Evolutionary conservation across 192 early-diverging fungal genomes (phyloP).

Genomic region (Chytriomyces confervae): DNA sequence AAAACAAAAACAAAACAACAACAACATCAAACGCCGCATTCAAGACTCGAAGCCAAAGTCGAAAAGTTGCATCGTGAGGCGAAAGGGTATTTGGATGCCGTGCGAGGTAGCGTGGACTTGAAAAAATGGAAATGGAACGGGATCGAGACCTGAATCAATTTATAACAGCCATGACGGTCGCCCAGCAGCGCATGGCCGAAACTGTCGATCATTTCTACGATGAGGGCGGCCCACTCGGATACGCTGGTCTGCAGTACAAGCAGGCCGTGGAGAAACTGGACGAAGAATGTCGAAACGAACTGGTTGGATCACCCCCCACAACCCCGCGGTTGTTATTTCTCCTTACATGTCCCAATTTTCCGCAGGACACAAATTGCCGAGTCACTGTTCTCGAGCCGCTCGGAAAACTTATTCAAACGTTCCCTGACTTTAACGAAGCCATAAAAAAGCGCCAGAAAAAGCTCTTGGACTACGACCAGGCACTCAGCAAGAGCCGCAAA

Average conservation of each 20-base stretch:
- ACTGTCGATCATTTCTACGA: constrained; percentile 92
- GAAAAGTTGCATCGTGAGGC: constrained; percentile 89
- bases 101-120: constrained; percentile 61
- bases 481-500: constrained; percentile 74
- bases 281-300: constrained; percentile 75
- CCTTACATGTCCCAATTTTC: neutral
- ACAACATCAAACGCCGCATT: neutral
- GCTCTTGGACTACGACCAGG: constrained; percentile 87
- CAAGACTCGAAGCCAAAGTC: constrained; percentile 80
- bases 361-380: constrained; percentile 78
- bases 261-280: constrained; percentile 81
- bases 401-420: constrained; percentile 75
- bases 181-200: constrained; percentile 85
- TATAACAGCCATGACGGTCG: constrained; percentile 74
- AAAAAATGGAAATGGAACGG: neutral
- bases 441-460: constrained; percentile 89
- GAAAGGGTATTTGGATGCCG: constrained; percentile 87
- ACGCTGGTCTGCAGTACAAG: constrained; percentile 82
- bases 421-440: constrained; percentile 93
- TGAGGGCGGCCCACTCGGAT: constrained; percentile 74
- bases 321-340: neutral
- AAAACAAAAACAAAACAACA: neutral
- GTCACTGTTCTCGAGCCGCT: constrained; percentile 90
- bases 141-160: neutral
- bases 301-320: constrained; percentile 56